Evolutionary conservation across 2,329 filamentous ascomycete genomes (phyloP).

Genomic region (Aspergillus intermedius): DNA sequence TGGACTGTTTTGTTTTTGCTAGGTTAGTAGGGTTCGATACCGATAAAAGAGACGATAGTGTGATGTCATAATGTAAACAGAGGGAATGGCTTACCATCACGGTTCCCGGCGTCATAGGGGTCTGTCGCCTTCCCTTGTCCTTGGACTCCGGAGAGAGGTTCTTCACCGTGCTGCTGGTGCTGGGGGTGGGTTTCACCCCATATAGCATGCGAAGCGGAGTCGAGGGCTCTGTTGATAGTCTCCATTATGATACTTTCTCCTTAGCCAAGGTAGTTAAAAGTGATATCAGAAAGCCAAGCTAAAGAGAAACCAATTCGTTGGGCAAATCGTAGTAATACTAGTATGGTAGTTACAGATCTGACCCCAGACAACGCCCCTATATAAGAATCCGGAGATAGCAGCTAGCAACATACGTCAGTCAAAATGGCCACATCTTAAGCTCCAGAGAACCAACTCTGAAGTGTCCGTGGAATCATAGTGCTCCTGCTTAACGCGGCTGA

Average conservation of each 20-base stretch:
- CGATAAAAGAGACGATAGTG: background rate
- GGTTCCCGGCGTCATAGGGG: slow-evolving; percentile 74
- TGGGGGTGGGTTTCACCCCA: slow-evolving; percentile 38
- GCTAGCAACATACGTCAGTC: too few relatives aligned
- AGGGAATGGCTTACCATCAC: slow-evolving; percentile 44
- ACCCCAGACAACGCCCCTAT: too few relatives aligned
- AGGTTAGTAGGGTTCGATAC: background rate
- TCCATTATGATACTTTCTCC: slow-evolving; percentile 48
- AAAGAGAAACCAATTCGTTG: too few relatives aligned
- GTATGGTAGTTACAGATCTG: too few relatives aligned
- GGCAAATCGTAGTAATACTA: too few relatives aligned
- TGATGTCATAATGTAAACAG: background rate
- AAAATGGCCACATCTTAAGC: too few relatives aligned
- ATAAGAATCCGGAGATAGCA: too few relatives aligned
- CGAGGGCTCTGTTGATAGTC: slow-evolving; percentile 51
- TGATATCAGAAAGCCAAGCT: background rate
- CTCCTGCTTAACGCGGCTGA: too few relatives aligned
- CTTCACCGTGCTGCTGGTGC: slow-evolving; percentile 39
- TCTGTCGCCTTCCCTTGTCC: slow-evolving; percentile 63
- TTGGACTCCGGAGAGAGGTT: slow-evolving; percentile 65
- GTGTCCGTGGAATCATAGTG: too few relatives aligned
- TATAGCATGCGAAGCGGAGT: slow-evolving; percentile 44
- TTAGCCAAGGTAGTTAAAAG: background rate
- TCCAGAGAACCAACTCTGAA: too few relatives aligned
- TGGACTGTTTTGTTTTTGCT: slow-evolving; percentile 16